phyloP scores from a whole-genome alignment of 2,329 filamentous ascomycete species.

The Scedosporium apiospermum region DNA sequence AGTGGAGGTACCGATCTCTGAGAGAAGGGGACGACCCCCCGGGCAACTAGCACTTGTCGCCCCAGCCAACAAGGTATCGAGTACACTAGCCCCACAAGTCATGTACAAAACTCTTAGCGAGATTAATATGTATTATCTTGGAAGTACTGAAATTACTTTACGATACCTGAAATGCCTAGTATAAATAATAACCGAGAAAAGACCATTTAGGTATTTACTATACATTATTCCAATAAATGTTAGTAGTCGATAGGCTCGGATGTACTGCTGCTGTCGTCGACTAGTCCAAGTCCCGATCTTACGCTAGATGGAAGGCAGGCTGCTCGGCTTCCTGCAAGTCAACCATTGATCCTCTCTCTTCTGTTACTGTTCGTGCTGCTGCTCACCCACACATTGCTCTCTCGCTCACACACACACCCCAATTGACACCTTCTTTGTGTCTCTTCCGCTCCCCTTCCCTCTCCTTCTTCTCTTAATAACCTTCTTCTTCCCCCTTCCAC shows the following conservation, averaged over 20 bases:
- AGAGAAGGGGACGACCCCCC: constrained; percentile 2
- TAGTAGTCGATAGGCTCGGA: background rate
- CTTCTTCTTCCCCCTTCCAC: constrained; percentile 14
- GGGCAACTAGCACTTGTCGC: constrained; percentile 1
- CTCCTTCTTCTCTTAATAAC: constrained; percentile 10
- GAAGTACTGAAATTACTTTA: background rate
- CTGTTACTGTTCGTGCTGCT: constrained; percentile 5
- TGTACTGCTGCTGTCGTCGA: background rate
- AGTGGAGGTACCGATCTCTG: background rate
- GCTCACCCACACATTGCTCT: constrained; percentile 5
- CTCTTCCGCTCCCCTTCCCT: constrained; percentile 11
- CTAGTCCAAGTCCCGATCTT: background rate
- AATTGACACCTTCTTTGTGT: constrained; percentile 1
- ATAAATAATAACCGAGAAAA: background rate
- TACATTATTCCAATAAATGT: background rate
- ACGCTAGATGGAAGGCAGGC: background rate
- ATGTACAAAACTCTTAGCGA: background rate
- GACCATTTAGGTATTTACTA: background rate
- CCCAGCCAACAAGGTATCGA: constrained; percentile 3
- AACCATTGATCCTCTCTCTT: constrained; percentile 7
- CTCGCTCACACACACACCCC: background rate
- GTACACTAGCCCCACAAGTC: background rate
- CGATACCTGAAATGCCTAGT: background rate
- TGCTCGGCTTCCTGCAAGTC: constrained; percentile 6
- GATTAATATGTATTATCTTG: background rate